These are phyloP conservation scores for Pseudomonodictys pantanalensis DNA, from an alignment of 495 filamentous ascomycete genomes.

Conservation along the genomic window DNA sequence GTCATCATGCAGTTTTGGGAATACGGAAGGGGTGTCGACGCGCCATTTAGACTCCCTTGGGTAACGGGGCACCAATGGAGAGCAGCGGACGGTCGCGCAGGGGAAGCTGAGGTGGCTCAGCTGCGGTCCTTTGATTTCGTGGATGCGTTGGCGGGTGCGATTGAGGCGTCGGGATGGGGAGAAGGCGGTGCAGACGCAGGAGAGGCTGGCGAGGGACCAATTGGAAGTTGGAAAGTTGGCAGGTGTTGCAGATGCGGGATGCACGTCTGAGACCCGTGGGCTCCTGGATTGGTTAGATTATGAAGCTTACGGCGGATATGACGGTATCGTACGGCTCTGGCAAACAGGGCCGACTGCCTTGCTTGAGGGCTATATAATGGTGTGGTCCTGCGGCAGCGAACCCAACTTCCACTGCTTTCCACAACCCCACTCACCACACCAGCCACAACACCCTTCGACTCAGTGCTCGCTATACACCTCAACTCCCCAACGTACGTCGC, in stretches of 20 bases:
- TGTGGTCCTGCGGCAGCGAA: too few relatives aligned
- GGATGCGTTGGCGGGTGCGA: background rate
- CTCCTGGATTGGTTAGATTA: too few relatives aligned
- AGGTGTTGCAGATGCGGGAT: background rate
- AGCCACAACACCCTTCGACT: too few relatives aligned
- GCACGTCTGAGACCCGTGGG: background rate
- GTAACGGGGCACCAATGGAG: background rate
- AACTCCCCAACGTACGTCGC: background rate
- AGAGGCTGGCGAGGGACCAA: background rate
- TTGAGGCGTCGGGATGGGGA: background rate
- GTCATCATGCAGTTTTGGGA: background rate
- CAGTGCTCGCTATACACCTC: too few relatives aligned
- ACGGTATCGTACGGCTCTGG: too few relatives aligned
- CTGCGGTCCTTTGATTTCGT: background rate
- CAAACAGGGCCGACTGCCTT: too few relatives aligned
- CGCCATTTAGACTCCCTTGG: background rate
- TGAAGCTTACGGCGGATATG: too few relatives aligned
- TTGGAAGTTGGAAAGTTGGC: background rate
- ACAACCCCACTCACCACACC: too few relatives aligned
- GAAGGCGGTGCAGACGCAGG: background rate
- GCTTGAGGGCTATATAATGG: too few relatives aligned
- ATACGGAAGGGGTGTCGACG: background rate
- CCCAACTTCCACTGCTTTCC: too few relatives aligned
- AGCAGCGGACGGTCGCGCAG: background rate
- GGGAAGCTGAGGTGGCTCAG: constrained; percentile 10